Percentiles rank a stretch among this genome's conserved stretches.
These are phyloP conservation scores for Pisolithus tinctorius DNA, from an alignment of 768 basidiomycete species.

Conservation along the genomic window DNA sequence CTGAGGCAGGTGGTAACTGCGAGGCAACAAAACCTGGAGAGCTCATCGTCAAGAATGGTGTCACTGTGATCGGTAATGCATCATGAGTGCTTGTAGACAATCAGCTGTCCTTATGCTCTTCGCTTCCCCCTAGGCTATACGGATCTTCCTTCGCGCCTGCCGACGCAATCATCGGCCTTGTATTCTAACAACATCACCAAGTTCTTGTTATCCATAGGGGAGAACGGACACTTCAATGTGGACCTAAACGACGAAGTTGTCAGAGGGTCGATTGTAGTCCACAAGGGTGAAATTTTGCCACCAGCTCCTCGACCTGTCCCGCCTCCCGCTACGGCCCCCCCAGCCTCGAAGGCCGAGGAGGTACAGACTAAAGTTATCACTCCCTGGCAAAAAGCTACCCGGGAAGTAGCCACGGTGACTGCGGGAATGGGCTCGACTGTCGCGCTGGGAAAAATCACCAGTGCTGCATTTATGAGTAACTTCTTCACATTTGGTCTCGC, in stretches of 20 bases:
- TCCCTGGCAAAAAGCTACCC: constrained; percentile 76
- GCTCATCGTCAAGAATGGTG: constrained; percentile 59
- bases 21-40: constrained; percentile 77
- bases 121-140: constrained; percentile 52
- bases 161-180: constrained; percentile 82
- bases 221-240: constrained; percentile 53
- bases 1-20: constrained; percentile 89
- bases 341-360: constrained; percentile 41
- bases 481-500: constrained; percentile 88
- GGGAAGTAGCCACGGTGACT: constrained; percentile 69
- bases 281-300: constrained; percentile 58
- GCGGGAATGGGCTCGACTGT: constrained; percentile 69
- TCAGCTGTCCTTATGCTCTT: constrained; percentile 2
- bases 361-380: constrained; percentile 54
- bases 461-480: constrained; percentile 79
- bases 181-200: constrained; percentile 92
- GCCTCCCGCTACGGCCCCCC: constrained; percentile 47
- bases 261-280: constrained; percentile 70
- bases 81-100: not conserved
- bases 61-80: constrained; percentile 69
- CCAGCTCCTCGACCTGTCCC: constrained; percentile 65
- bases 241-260: constrained; percentile 81
- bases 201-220: constrained; percentile 75
- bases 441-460: constrained; percentile 73
- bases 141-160: constrained; percentile 81